phyloP scores from a whole-genome alignment of 805 yeast genomes.

The Nakazawaea siamensis region DNA sequence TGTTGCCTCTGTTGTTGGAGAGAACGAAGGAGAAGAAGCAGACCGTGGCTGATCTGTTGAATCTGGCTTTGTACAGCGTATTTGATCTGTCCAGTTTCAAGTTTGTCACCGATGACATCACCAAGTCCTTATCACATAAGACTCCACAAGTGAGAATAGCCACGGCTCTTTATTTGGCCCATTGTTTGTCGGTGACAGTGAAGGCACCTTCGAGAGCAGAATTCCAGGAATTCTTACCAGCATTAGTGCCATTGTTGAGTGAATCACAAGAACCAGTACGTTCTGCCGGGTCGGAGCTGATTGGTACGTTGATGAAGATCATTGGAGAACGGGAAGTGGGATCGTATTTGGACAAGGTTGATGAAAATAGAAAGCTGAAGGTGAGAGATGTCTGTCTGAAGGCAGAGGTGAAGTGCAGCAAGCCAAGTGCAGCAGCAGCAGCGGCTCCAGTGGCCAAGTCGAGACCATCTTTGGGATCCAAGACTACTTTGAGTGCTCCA shows the following conservation, averaged over 20 bases:
- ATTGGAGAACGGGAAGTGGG: slow-evolving; percentile 65
- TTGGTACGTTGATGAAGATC: slow-evolving; percentile 80
- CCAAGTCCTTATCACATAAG: slow-evolving; percentile 60
- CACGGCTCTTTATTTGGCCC: slow-evolving; percentile 52
- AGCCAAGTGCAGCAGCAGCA: slow-evolving; percentile 9
- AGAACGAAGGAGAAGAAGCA: slow-evolving; percentile 85
- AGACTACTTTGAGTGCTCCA: not conserved
- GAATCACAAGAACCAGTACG: slow-evolving; percentile 86
- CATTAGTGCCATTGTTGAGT: slow-evolving; percentile 53
- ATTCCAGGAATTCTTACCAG: slow-evolving; percentile 46
- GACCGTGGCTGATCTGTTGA: slow-evolving; percentile 65
- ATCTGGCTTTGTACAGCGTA: slow-evolving; percentile 55
- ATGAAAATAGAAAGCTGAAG: slow-evolving; percentile 61
- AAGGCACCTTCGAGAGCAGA: slow-evolving; percentile 43
- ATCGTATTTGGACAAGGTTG: slow-evolving; percentile 58
- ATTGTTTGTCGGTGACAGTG: slow-evolving; percentile 48
- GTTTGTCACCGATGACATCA: slow-evolving; percentile 51
- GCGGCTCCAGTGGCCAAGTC: slow-evolving; percentile 12
- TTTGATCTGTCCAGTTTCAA: slow-evolving; percentile 41
- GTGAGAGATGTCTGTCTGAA: slow-evolving; percentile 49
- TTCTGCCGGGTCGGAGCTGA: slow-evolving; percentile 62
- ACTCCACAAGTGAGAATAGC: slow-evolving; percentile 79
- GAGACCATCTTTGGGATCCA: not conserved
- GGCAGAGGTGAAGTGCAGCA: slow-evolving; percentile 38
- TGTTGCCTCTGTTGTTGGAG: slow-evolving; percentile 62